Evolutionary conservation across 2,329 filamentous ascomycete species (phyloP).

Genomic region (Xylariaceae sp.): DNA sequence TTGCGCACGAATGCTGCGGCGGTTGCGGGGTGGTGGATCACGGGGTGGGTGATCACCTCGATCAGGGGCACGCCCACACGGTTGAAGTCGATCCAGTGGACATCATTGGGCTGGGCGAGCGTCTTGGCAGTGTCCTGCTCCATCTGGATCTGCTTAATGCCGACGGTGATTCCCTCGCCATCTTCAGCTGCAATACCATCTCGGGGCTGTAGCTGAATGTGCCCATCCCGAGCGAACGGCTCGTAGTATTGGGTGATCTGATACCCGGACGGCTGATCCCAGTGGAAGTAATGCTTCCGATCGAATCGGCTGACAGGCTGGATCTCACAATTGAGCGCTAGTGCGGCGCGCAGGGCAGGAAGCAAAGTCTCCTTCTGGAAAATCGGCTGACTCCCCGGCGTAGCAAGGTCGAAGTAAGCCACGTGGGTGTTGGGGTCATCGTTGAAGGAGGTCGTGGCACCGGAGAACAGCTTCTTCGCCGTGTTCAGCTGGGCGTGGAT

Average conservation of each 20-base stretch:
- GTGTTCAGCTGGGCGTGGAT: constrained; percentile 96
- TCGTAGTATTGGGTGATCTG: constrained; percentile 96
- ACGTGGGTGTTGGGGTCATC: constrained; percentile 79
- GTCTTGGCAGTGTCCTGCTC: constrained; percentile 98
- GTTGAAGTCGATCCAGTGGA: constrained; percentile 86
- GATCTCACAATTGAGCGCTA: constrained; percentile 76
- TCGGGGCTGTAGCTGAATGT: constrained; percentile 62
- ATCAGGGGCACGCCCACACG: constrained; percentile 85
- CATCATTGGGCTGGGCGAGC: constrained; percentile 65
- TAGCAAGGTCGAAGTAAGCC: constrained; percentile 79
- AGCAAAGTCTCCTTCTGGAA: constrained; percentile 81
- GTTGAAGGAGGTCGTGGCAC: constrained; percentile 59
- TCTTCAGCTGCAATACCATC: constrained; percentile 77
- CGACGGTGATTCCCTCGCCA: constrained; percentile 63
- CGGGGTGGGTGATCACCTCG: constrained; percentile 88
- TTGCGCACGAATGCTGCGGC: constrained; percentile 87
- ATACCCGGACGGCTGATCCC: constrained; percentile 93
- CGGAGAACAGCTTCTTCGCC: constrained; percentile 80
- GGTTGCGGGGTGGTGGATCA: constrained; percentile 80
- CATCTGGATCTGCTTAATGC: constrained; percentile 91
- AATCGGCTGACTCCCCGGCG: constrained; percentile 81
- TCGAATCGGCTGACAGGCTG: constrained; percentile 80
- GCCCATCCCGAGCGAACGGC: constrained; percentile 64
- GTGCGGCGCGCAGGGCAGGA: constrained; percentile 82
- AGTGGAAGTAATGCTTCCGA: constrained; percentile 98